Evolutionary conservation across 805 yeast genomes (phyloP), one percentile per base, ranked within the genome.

Genomic region (Pichia gijzeniarum): DNA sequence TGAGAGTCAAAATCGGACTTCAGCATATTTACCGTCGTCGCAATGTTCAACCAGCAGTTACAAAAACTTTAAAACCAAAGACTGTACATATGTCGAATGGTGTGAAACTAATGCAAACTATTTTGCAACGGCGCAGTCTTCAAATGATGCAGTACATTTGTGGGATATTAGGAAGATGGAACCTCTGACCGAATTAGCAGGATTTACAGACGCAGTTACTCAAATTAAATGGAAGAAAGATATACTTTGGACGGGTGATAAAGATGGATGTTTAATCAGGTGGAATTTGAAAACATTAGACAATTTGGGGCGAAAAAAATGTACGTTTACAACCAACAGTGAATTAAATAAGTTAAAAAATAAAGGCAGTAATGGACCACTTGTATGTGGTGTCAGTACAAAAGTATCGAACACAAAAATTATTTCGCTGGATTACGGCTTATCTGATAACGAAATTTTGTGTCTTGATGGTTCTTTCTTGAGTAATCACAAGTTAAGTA

Each of bases 121-220:
- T 18, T 67, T 86, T 21, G 87, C 89, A 3, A 76, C 88, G 2
- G 77, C 80, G 6, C 84, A 80, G 52, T 16, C 43, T 4, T 61
- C 67, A 31, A 77, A 77, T 51, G 54, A 53, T 35, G 77, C 76
- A 4, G 62, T 75, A 3, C 73, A 81, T 35, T 68, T 86, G 28
- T 86, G 95, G 95, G 95, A 86, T 63, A 76, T 83, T 38, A 70
- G 95, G 51, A 74, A 71, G 53, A 63, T 68, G 34, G 72, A 71
- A 16, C 79, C 80, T 2, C 65, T 77, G 43, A 74, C 78, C 8
- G 64, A 66, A 35, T 64, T 83, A 33, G 57, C 64, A 2, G 86
- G 85, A 1, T 88, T 82, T 54, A 59, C 67, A 5, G 80, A 75
- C 48, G 60, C 62, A 30, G 68, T 86, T 14, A 74, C 79, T 7